These are phyloP conservation scores for Solanum sejunctum DNA, from an alignment of 257 asterid species.

Conservation along the genomic window DNA sequence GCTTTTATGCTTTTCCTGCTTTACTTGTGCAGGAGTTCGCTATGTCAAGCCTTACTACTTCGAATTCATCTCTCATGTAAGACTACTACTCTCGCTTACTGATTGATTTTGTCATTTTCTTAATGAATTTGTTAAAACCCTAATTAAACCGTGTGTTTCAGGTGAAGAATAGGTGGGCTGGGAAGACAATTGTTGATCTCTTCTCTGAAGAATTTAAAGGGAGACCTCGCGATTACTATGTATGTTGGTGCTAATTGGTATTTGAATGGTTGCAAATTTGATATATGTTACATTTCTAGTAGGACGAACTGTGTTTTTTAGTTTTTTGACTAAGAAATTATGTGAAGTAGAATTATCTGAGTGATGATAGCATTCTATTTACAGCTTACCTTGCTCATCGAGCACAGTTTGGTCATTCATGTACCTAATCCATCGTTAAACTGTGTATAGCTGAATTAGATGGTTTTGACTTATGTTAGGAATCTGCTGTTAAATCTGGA, in stretches of 20 bases:
- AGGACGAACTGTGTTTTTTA: not conserved
- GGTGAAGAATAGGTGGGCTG: conserved; percentile 90
- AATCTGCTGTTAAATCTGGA: conserved; percentile 77
- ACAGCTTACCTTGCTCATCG: not conserved
- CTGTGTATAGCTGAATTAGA: not conserved
- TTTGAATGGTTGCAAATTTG: not conserved
- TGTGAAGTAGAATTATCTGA: not conserved
- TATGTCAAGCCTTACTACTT: conserved; percentile 88
- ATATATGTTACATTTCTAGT: not conserved
- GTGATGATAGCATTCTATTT: not conserved
- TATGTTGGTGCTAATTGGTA: conserved; percentile 13
- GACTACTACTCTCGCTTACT: conserved; percentile 1
- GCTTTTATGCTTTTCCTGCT: not conserved
- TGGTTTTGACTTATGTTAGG: conserved; percentile 26
- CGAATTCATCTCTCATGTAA: conserved; percentile 85
- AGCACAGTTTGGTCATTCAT: not conserved
- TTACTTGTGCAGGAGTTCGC: conserved; percentile 58
- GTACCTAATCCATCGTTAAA: not conserved
- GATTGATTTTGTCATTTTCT: not conserved
- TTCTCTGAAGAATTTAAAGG: conserved; percentile 90
- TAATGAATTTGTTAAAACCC: not conserved
- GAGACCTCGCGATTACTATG: conserved; percentile 75
- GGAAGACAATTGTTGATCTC: conserved; percentile 82
- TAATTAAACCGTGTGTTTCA: conserved; percentile 8
- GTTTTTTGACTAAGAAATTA: not conserved